Conservation (phyloP, 352 stramenopile genomes). For the Phytophthora foliorum region DNA sequence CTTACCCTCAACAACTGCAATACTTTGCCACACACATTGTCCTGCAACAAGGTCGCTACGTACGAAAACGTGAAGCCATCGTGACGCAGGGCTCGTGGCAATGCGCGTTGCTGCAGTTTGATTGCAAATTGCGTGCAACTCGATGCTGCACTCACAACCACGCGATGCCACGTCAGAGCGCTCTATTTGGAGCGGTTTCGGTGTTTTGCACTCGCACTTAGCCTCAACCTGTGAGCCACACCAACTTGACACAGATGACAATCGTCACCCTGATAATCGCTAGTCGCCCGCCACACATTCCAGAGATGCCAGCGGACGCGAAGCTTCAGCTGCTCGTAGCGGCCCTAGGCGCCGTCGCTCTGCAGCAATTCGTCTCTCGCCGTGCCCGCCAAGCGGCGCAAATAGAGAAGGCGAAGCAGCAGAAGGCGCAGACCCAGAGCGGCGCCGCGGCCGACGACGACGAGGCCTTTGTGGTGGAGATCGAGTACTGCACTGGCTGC, state of each 20-base stretch:
- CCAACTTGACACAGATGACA: not conserved
- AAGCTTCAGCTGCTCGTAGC: conserved; percentile 40
- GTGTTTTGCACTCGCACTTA: conserved; percentile 30
- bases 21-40: not conserved
- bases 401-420: conserved; percentile 16
- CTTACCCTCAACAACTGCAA: not conserved
- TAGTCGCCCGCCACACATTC: conserved; percentile 8
- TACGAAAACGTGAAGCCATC: conserved; percentile 3
- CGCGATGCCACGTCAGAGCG: conserved; percentile 31
- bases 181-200: conserved; percentile 27
- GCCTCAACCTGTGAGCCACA: not conserved
- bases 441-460: conserved; percentile 4
- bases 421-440: conserved; percentile 9
- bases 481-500: conserved; percentile 94
- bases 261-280: conserved; percentile 14
- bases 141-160: conserved; percentile 13
- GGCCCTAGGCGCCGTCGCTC: conserved; percentile 36
- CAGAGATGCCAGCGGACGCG: conserved; percentile 21
- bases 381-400: conserved; percentile 16
- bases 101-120: conserved; percentile 29
- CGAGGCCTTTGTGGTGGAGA: conserved; percentile 78
- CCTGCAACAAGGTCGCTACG: not conserved
- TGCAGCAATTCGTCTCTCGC: conserved; percentile 56
- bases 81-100: conserved; percentile 33
- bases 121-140: conserved; percentile 35